A percentile compares a stretch with the other conserved stretches of the same genome.
These are phyloP conservation scores for Volvariella volvacea DNA, from an alignment of 1,284 basidiomycete species.

Conservation along the genomic window DNA sequence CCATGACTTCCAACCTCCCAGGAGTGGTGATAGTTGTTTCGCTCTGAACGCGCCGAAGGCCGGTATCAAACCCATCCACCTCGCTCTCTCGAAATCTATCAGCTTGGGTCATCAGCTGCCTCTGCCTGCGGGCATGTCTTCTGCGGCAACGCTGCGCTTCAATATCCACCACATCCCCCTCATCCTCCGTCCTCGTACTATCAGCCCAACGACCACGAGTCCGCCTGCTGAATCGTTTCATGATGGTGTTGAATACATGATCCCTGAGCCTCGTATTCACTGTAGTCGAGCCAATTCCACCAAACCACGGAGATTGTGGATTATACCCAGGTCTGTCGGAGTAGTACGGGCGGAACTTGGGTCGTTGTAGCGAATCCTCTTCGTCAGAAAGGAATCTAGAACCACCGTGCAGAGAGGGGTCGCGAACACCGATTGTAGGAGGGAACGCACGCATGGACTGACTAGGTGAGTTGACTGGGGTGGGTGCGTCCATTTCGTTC, in stretches of 20 bases:
- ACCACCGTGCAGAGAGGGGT: slow-evolving; percentile 10
- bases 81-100: slow-evolving; percentile 32
- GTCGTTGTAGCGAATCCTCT: slow-evolving; percentile 22
- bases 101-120: slow-evolving; percentile 28
- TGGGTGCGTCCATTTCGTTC: slow-evolving; percentile 37
- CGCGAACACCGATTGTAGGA: slow-evolving; percentile 14
- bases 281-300: slow-evolving; percentile 84
- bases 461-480: slow-evolving; percentile 49
- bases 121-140: slow-evolving; percentile 23
- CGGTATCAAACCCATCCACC: slow-evolving; percentile 21
- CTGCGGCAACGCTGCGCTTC: slow-evolving; percentile 21
- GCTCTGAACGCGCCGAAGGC: slow-evolving; percentile 57
- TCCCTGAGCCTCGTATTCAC: slow-evolving; percentile 92
- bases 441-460: slow-evolving; percentile 21
- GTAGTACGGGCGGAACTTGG: slow-evolving; percentile 28
- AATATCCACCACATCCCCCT: slow-evolving; percentile 29
- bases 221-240: slow-evolving; percentile 61
- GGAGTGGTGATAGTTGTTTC: slow-evolving; percentile 40
- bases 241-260: slow-evolving; percentile 84
- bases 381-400: slow-evolving; percentile 23
- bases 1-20: slow-evolving; percentile 21
- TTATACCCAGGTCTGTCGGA: slow-evolving; percentile 28
- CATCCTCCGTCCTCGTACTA: slow-evolving; percentile 45
- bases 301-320: slow-evolving; percentile 52
- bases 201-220: slow-evolving; percentile 38